Conservation (phyloP, 805 yeast species). For the Saccharomycopsis sp. region DNA sequence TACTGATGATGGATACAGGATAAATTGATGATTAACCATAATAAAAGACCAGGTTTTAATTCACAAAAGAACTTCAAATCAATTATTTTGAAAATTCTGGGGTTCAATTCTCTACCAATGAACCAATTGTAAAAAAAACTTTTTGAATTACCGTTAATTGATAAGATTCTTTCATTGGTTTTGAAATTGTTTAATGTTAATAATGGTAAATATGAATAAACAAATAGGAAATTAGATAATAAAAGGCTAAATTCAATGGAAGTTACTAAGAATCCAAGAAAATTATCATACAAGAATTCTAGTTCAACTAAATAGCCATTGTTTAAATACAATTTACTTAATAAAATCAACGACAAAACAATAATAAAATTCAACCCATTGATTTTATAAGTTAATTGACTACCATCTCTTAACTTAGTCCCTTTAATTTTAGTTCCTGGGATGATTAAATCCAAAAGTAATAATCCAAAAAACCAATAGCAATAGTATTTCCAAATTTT, state of each 20-base stretch:
- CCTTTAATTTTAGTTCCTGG: slow-evolving; percentile 64
- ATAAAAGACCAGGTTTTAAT: slow-evolving; percentile 83
- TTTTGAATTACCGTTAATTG: slow-evolving; percentile 81
- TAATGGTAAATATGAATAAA: slow-evolving; percentile 56
- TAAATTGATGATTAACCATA: slow-evolving; percentile 73
- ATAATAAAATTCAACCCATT: slow-evolving; percentile 56
- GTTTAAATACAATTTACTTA: slow-evolving; percentile 42
- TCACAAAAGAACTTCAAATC: slow-evolving; percentile 91
- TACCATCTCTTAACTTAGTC: slow-evolving; percentile 64
- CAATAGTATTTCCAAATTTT: slow-evolving; percentile 55
- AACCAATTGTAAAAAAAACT: slow-evolving; percentile 81
- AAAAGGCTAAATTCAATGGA: slow-evolving; percentile 54
- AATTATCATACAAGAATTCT: slow-evolving; percentile 60
- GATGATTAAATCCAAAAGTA: slow-evolving; percentile 48
- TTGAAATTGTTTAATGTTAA: slow-evolving; percentile 37
- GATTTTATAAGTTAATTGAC: slow-evolving; percentile 60
- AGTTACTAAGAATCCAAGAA: slow-evolving; percentile 51
- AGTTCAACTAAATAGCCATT: slow-evolving; percentile 65
- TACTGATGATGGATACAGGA: slow-evolving; percentile 79
- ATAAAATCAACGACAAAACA: slow-evolving; percentile 30
- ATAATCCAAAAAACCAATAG: slow-evolving; percentile 62
- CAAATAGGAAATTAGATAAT: slow-evolving; percentile 55
- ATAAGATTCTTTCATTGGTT: slow-evolving; percentile 60
- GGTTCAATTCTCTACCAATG: slow-evolving; percentile 93
- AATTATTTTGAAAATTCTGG: slow-evolving; percentile 62